phyloP scores from a whole-genome alignment of 352 stramenopile species.

The Phytopythium cucurbitacearum region DNA sequence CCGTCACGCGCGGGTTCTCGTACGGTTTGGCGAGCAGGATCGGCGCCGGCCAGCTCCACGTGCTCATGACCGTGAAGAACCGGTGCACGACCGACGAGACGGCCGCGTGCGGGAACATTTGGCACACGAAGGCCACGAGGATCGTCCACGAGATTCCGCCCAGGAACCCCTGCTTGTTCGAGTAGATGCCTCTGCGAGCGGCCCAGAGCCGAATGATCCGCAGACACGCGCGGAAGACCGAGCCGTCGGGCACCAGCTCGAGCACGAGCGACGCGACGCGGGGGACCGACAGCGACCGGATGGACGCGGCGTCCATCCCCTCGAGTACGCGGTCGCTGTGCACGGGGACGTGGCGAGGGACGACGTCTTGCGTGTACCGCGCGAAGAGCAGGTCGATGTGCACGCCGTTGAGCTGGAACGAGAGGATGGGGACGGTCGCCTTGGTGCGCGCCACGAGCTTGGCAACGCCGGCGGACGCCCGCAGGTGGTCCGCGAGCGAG shows the following conservation, averaged over 20 bases:
- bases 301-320: slow-evolving; percentile 71
- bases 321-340: slow-evolving; percentile 69
- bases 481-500: slow-evolving; percentile 54
- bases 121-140: slow-evolving; percentile 80
- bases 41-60: slow-evolving; percentile 81
- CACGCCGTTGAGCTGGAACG: slow-evolving; percentile 66
- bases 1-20: slow-evolving; percentile 22
- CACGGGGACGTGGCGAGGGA: slow-evolving; percentile 74
- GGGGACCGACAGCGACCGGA: slow-evolving; percentile 75
- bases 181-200: slow-evolving; percentile 71
- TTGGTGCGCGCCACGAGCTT: slow-evolving; percentile 76
- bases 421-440: slow-evolving; percentile 63
- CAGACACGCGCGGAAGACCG: slow-evolving; percentile 61
- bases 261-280: slow-evolving; percentile 74
- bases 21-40: slow-evolving; percentile 67
- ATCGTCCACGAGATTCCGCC: slow-evolving; percentile 85
- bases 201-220: slow-evolving; percentile 78
- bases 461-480: slow-evolving; percentile 24
- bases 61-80: slow-evolving; percentile 74
- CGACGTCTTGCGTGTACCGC: slow-evolving; percentile 52
- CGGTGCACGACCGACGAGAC: slow-evolving; percentile 67
- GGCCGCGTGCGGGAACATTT: slow-evolving; percentile 81
- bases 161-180: slow-evolving; percentile 80
- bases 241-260: slow-evolving; percentile 76
- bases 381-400: slow-evolving; percentile 78